phyloP scores from a whole-genome alignment of 164 flowering plant species.

The Berberis thunbergii region DNA sequence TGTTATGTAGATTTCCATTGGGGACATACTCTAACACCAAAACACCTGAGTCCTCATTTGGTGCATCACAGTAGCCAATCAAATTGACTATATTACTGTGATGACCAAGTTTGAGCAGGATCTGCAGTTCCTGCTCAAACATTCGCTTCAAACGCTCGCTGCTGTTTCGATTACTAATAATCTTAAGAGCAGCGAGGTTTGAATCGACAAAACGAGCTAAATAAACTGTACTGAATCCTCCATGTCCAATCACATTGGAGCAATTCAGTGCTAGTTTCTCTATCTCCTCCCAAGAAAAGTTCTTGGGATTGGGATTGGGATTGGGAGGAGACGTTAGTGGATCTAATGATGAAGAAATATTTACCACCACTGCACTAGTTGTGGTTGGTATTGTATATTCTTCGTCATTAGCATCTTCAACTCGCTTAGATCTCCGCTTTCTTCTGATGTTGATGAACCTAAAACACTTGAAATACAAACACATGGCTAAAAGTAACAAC shows the following conservation, averaged over 20 bases:
- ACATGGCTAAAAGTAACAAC: not conserved
- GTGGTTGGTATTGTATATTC: not conserved
- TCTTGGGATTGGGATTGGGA: too few relatives aligned
- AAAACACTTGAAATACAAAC: not conserved
- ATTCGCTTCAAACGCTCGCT: constrained; percentile 46
- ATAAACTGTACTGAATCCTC: constrained; percentile 75
- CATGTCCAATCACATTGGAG: constrained; percentile 45
- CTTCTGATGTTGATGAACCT: not conserved
- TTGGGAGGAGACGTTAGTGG: not conserved
- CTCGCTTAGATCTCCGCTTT: not conserved
- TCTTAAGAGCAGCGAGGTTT: constrained; percentile 45
- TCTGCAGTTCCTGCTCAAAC: constrained; percentile 56
- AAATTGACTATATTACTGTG: constrained; percentile 61
- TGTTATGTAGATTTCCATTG: constrained; percentile 55
- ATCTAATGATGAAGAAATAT: not conserved
- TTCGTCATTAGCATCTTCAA: not conserved
- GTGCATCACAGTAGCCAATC: constrained; percentile 54
- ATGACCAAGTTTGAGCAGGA: constrained; percentile 26
- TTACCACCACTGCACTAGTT: not conserved
- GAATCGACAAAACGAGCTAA: constrained; percentile 31
- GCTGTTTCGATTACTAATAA: constrained; percentile 15
- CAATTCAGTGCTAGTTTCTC: constrained; percentile 34
- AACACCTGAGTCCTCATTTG: constrained; percentile 41
- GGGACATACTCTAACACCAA: constrained; percentile 54
- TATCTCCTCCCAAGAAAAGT: constrained; percentile 49